Base-by-base conservation (phyloP, 495 filamentous ascomycete species). In the Aspergillus indologenus region DNA sequence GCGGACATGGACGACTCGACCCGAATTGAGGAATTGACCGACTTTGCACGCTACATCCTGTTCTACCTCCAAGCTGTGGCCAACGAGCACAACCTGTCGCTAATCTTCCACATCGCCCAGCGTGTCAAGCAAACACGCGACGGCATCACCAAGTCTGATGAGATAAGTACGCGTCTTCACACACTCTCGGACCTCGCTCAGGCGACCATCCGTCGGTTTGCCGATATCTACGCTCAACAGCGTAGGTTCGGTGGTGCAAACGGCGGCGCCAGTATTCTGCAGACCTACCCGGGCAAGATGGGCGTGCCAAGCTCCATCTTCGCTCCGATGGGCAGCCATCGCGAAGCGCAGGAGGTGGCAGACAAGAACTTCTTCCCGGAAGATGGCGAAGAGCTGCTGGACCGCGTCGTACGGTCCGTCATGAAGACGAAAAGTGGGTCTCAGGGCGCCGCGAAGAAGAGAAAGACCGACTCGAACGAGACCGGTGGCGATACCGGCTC, bases 21-120 rank as follows among this genome's bases (percentile, higher is more conserved):
- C 0, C 80, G 85, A 43, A 69, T 85, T 5, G 85, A 82, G 6
- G 89, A 93, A 52, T 72, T 97, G 47, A 75, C 84, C 19, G 90
- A 96, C 66, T 89, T 93, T 65, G 84, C 88, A 6, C 84, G 81
- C 64, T 99, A 97, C 68, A 83, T 98, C 52, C 74, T 96, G 22
- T 96, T 91, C 73, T 99, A 97, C 68, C 75, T 98, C 43, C 84
- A 79, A 40, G 84, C 86, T 23, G 87, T 97, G 17, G 92, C 89
- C 12, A 95, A 86, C 24, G 87, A 91, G 63, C 85, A 89, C 19
- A 98, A 97, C 64, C 78, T 98, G 8, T 87, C 89, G 0, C 73
- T 96, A 58, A 92, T 99, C 58, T 95, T 87, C 77, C 91, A 96
- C 70, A 85, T 96, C 49, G 93, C 90, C 18, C 91, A 98, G 75